Evolutionary conservation across 805 yeast species (phyloP).

Genomic region (Barnettozyma pratensis): DNA sequence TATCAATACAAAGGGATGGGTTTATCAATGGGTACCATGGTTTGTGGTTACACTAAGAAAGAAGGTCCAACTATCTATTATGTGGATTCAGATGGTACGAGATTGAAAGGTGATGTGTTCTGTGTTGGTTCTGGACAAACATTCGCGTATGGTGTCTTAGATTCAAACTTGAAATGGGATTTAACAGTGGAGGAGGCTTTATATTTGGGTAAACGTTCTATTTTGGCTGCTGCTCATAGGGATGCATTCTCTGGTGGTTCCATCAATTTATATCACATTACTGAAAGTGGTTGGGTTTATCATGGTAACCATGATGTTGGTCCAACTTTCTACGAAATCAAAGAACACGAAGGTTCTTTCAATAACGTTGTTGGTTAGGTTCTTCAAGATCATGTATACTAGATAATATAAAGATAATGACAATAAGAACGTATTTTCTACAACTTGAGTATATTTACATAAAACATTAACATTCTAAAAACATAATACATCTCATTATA

Average conservation of each 20-base stretch:
- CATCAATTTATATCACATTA: slow-evolving; percentile 85
- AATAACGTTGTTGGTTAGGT: slow-evolving; percentile 53
- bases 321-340: slow-evolving; percentile 84
- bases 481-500: not conserved
- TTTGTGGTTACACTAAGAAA: slow-evolving; percentile 92
- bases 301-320: slow-evolving; percentile 96
- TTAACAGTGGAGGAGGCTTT: slow-evolving; percentile 89
- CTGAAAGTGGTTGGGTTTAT: slow-evolving; percentile 90
- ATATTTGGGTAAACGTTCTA: slow-evolving; percentile 89
- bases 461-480: not conserved
- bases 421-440: not conserved
- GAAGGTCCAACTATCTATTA: slow-evolving; percentile 95
- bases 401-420: not conserved
- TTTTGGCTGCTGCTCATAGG: slow-evolving; percentile 96
- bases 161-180: slow-evolving; percentile 90
- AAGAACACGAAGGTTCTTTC: slow-evolving; percentile 83
- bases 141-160: slow-evolving; percentile 97
- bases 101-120: slow-evolving; percentile 90
- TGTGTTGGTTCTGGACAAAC: slow-evolving; percentile 99
- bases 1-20: slow-evolving; percentile 97
- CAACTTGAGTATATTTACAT: not conserved
- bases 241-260: slow-evolving; percentile 99
- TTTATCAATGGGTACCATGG: slow-evolving; percentile 98
- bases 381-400: slow-evolving; percentile 1
- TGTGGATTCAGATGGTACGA: slow-evolving; percentile 95